Evolutionary conservation across 331 rosid species (phyloP), one percentile per base, ranked within the genome.

Genomic region (Quercus lobata): DNA sequence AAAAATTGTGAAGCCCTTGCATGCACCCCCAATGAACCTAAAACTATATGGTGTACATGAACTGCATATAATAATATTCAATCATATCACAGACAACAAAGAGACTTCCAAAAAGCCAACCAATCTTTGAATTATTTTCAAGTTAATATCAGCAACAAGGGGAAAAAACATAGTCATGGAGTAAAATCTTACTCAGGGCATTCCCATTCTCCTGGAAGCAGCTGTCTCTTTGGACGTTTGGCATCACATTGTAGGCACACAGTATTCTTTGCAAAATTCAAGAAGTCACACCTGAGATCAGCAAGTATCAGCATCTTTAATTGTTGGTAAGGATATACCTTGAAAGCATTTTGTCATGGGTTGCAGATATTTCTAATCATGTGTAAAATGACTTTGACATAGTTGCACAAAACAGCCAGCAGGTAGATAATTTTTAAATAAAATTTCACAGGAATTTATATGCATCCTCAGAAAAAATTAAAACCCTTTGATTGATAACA

Each of bases 121-220:
- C 34, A 32, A 66, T 14, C 49, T 32, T 17, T 17, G 19, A 32
- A 5, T 3, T 66, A 14, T 32, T 66, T 30, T 66, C 49, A 76
- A 30, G 29, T 37, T 4, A 70, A 70, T 69, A 78, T 56, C 34
- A 69, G n/a, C 57, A 46, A 16, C 44, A 34, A 70, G 58, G 58
- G 58, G 11, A 22, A n/a, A 69, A 49, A 30, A 56, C 10, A 24
- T 24, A 69, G 69, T 41, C 21, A 9, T 25, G 72, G 70, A 84
- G 58, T 73, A 57, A 78, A 82, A 69, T 89, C 97, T 89, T 93
- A 95, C 99, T 91, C 90, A 0, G 98, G 92, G 79, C 99, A 95
- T 84, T 95, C 99, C 99, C 99, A 95, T 86, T 95, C 99, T 82
- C 98, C 99, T 30, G 99, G 99, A 66, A 95, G 93, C 83, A 95